Percentiles rank a stretch among this genome's conserved stretches.
These are phyloP conservation scores for Neurospora sp. DNA, from an alignment of 495 filamentous ascomycete genomes.

Conservation along the genomic window DNA sequence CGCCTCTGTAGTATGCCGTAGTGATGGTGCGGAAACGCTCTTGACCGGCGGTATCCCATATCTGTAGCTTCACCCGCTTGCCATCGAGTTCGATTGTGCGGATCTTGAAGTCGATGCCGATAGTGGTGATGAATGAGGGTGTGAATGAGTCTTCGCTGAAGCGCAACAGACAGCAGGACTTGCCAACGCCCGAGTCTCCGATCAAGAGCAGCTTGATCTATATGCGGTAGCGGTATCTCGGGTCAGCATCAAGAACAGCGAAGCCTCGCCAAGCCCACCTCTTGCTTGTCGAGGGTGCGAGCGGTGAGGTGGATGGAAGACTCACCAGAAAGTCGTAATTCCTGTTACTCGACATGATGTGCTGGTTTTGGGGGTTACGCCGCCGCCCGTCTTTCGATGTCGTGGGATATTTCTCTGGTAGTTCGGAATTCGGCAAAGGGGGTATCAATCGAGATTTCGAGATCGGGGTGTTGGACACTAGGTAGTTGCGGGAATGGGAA, in stretches of 20 bases:
- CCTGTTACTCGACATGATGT: slow-evolving; percentile 81
- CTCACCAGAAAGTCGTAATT: slow-evolving; percentile 97
- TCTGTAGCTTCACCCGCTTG: slow-evolving; percentile 97
- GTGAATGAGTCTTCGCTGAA: slow-evolving; percentile 99
- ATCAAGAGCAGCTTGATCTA: slow-evolving; percentile 99
- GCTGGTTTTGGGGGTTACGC: slow-evolving; percentile 1
- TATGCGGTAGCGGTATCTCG: not conserved
- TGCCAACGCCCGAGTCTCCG: slow-evolving; percentile 95
- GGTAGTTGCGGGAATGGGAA: not conserved
- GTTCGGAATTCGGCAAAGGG: not conserved
- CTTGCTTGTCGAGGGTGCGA: not conserved
- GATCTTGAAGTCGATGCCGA: slow-evolving; percentile 99
- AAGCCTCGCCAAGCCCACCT: not conserved
- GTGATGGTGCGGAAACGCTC: slow-evolving; percentile 98
- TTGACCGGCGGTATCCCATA: slow-evolving; percentile 98
- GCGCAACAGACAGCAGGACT: slow-evolving; percentile 95
- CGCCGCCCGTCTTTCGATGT: slow-evolving; percentile 4
- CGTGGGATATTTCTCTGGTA: slow-evolving; percentile 5
- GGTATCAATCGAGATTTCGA: not conserved
- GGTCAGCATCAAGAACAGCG: slow-evolving; percentile 2
- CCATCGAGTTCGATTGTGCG: slow-evolving; percentile 96
- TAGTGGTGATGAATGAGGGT: slow-evolving; percentile 97
- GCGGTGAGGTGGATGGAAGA: slow-evolving; percentile 1
- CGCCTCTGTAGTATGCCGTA: slow-evolving; percentile 95
- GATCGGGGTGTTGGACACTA: not conserved